Evolutionary conservation across 164 flowering plant genomes (phyloP).

Genomic region (Sextonia rubra): DNA sequence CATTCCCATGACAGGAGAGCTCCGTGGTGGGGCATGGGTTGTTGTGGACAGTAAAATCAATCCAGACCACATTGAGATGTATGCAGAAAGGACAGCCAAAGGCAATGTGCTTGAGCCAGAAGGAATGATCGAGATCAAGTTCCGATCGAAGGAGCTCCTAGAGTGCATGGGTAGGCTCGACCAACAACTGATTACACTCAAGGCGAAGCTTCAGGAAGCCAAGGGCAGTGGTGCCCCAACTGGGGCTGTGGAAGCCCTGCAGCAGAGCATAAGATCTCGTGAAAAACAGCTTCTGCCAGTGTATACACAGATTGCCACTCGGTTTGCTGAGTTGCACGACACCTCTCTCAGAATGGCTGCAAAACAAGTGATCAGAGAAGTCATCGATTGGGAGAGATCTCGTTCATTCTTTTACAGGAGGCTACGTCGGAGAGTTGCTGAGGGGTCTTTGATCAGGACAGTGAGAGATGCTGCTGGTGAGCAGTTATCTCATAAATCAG

Average conservation of each 20-base stretch:
- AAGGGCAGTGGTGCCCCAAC: conserved; percentile 20
- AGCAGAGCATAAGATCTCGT: conserved; percentile 64
- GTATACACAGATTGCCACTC: conserved; percentile 93
- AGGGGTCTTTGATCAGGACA: conserved; percentile 55
- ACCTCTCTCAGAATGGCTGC: conserved; percentile 97
- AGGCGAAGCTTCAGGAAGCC: conserved; percentile 57
- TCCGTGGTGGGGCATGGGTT: conserved; percentile 99
- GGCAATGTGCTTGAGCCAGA: conserved; percentile 99
- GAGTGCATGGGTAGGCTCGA: conserved; percentile 97
- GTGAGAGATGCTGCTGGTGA: conserved; percentile 79
- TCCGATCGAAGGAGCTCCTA: conserved; percentile 66
- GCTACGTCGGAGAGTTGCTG: conserved; percentile 65
- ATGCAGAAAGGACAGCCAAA: conserved; percentile 85
- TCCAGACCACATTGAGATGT: conserved; percentile 94
- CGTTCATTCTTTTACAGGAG: conserved; percentile 80
- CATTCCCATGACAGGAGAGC: conserved; percentile 96
- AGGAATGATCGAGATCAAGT: conserved; percentile 97
- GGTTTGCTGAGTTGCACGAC: conserved; percentile 94
- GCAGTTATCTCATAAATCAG: conserved; percentile 53
- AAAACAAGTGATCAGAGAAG: conserved; percentile 79
- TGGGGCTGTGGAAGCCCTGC: conserved; percentile 38
- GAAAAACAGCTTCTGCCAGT: conserved; percentile 86
- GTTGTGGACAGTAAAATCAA: conserved; percentile 91
- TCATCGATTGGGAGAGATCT: conserved; percentile 70
- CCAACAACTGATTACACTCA: conserved; percentile 54